phyloP scores from a whole-genome alignment of 768 basidiomycete species.

The Rhodotorula paludigena region DNA sequence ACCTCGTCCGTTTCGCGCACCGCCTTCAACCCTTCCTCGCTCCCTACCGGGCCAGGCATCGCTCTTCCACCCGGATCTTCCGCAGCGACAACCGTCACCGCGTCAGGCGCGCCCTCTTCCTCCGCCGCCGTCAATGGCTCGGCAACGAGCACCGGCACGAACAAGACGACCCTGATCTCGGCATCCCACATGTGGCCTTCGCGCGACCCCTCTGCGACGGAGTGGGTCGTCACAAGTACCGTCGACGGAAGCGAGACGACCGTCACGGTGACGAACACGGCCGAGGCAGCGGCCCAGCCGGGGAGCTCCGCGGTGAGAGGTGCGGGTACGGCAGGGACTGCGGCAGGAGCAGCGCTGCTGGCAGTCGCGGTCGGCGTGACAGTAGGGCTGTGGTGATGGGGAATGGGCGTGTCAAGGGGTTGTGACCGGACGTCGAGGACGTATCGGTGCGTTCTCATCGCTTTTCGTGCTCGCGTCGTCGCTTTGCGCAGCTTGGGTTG shows the following conservation, averaged over 20 bases:
- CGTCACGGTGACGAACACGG: slow-evolving; percentile 1
- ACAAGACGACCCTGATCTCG: slow-evolving; percentile 23
- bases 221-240: slow-evolving; percentile 1
- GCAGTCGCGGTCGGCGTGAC: too few species aligned
- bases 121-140: background rate
- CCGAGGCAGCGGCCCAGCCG: background rate
- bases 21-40: slow-evolving; percentile 4
- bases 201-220: background rate
- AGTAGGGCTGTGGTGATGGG: too few species aligned
- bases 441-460: too few species aligned
- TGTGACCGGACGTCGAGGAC: too few species aligned
- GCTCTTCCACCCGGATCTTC: background rate
- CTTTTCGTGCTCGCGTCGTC: too few species aligned
- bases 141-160: background rate
- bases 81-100: background rate
- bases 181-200: background rate
- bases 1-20: background rate
- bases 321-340: too few species aligned
- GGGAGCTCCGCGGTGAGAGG: background rate
- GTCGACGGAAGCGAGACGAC: slow-evolving; percentile 16
- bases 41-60: slow-evolving; percentile 4
- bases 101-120: background rate
- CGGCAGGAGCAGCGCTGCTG: too few species aligned
- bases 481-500: too few species aligned
- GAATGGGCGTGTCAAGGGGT: too few species aligned